Base-by-base conservation (phyloP, 495 filamentous ascomycete genomes). In the Neohortaea acidophila region DNA sequence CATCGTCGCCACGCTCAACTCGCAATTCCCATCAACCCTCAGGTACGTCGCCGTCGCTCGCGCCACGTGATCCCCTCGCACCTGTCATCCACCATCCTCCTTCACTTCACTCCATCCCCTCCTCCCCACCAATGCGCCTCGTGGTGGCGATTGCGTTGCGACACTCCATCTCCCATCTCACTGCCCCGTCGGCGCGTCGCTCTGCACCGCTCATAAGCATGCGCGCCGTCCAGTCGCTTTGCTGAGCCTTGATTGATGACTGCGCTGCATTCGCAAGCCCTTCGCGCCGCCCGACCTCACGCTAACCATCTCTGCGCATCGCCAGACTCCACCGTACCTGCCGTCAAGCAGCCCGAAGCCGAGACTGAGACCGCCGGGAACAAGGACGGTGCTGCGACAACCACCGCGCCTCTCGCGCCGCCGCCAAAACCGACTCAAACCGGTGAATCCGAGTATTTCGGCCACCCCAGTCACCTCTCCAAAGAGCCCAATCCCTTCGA, bases 401-500 rank as follows among this genome's bases (percentile, higher is more conserved):
- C 71, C 54, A 62, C 55, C 46, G 65, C 69, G 45, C 73, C 75
- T 21, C 71, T 89, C 56, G 79, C 78, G 42, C 82, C 81, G 47
- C 82, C 84, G 48, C 80, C 81, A 33, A 81, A 79, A 57, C 84
- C 84, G 33, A 48, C 44, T 13, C 58, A 51, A 44, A 59, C 69
- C 45, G 57, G 60, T 43, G 54, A 67, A 45, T 51, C 60, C 41
- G 81, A 89, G 52, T 87, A 86, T 62, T 91, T 85, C 61, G 74
- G 70, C 25, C 68, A 62, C 35, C 65, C 72, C 22, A 69, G 61
- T 52, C 70, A 68, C 47, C 79, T 73, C 57, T 77, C 75, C 36
- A 69, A 80, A 47, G 89, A 97, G 56, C 86, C 84, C 38, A 97
- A 97, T 54, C 86, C 87, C 5, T 97, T 97, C 55, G 89, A 97